Conservation (phyloP, 2,329 filamentous ascomycete genomes). For the Claviceps capensis region DNA sequence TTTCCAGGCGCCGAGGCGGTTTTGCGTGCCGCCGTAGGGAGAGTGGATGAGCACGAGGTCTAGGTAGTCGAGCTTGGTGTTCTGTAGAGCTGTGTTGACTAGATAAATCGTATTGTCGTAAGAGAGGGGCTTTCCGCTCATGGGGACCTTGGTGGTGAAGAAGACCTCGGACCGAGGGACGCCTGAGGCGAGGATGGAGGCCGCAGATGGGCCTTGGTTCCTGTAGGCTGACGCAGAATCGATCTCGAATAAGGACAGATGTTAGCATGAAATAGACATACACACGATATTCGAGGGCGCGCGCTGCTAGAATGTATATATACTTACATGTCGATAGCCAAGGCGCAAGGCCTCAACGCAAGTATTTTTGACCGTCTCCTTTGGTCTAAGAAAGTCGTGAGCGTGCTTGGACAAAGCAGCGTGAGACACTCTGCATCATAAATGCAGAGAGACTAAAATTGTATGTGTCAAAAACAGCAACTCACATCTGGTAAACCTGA, state of each 20-base stretch:
- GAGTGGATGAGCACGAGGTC: conserved; percentile 52
- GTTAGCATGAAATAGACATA: background rate
- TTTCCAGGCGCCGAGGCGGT: conserved; percentile 46
- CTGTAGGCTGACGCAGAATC: conserved; percentile 39
- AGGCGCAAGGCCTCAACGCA: conserved; percentile 32
- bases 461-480: background rate
- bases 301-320: background rate
- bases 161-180: conserved; percentile 35
- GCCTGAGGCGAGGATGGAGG: conserved; percentile 27
- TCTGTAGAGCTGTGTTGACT: conserved; percentile 47
- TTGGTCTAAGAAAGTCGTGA: conserved; percentile 12
- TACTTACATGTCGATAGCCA: conserved; percentile 38
- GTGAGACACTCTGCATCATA: too few species aligned
- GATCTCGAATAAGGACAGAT: conserved; percentile 21
- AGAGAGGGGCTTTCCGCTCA: conserved; percentile 21
- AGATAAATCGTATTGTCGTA: conserved; percentile 53
- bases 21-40: conserved; percentile 42
- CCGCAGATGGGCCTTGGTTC: conserved; percentile 36
- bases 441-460: background rate
- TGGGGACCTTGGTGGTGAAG: conserved; percentile 43
- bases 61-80: conserved; percentile 51
- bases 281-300: background rate
- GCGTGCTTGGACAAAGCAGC: background rate
- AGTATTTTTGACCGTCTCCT: conserved; percentile 19
- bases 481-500: conserved; percentile 41